Evolutionary conservation across 768 basidiomycete genomes (phyloP).

Genomic region (Suillus hirtellus): DNA sequence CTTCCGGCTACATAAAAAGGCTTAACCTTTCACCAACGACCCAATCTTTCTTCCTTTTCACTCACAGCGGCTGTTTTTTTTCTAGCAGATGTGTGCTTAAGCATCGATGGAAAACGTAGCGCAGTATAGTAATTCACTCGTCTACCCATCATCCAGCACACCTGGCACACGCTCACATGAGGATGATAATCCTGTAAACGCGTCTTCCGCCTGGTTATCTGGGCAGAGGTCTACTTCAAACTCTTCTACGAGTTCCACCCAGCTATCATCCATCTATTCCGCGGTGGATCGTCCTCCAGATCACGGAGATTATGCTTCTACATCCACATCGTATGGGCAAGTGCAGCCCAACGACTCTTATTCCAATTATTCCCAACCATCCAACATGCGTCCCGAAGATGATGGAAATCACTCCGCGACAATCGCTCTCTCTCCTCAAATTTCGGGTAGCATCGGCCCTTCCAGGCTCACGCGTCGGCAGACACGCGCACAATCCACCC

Average conservation of each 20-base stretch:
- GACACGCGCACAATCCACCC: conserved; percentile 35
- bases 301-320: conserved; percentile 36
- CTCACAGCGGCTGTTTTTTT: conserved; percentile 19
- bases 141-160: conserved; percentile 32
- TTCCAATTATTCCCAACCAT: conserved; percentile 29
- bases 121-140: conserved; percentile 33
- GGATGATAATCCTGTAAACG: conserved; percentile 26
- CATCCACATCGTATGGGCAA: conserved; percentile 25
- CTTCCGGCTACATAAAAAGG: conserved; percentile 30
- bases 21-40: conserved; percentile 25
- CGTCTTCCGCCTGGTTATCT: conserved; percentile 31
- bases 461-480: conserved; percentile 50
- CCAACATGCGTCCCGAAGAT: conserved; percentile 30
- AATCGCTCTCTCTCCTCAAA: conserved; percentile 38
- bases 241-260: conserved; percentile 21
- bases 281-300: conserved; percentile 41
- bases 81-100: conserved; percentile 34
- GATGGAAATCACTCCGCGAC: conserved; percentile 25
- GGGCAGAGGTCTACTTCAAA: conserved; percentile 17
- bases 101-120: conserved; percentile 39
- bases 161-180: conserved; percentile 24
- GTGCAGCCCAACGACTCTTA: conserved; percentile 29
- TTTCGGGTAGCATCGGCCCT: conserved; percentile 55
- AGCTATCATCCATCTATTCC: conserved; percentile 38
- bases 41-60: conserved; percentile 32